Base-by-base conservation (phyloP, 1,139 yeast species). In the Yamadazyma dushanensis region DNA sequence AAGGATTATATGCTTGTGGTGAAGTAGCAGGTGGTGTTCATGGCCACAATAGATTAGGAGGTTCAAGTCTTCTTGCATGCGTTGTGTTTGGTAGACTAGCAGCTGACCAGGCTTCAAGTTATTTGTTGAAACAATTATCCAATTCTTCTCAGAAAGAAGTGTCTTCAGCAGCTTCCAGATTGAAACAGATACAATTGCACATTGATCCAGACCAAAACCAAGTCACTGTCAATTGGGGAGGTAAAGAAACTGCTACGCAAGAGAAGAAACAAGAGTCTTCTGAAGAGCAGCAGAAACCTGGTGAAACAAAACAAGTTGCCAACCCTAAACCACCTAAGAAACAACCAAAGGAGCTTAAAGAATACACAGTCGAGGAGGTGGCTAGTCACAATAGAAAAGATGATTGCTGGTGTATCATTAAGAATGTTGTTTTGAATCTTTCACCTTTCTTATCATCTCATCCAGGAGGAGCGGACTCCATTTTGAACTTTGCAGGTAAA, bases 401-500 rank as follows among this genome's bases (percentile, higher is more conserved):
- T 18, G 92, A 84, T 53, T 83, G 96, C 60, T 90, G 97, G 97
- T 83, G 88, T 33, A 80, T 86, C 8, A 78, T 90, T 40, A 83
- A 88, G 47, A 89, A 89, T 35, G 79, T 84, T 31, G 96, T 86
- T 23, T 81, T 88, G 56, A 88, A 92, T 57, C 73, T 90, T 46
- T 84, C 97, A 0, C 76, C 78, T 23, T 92, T 92, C 54, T 68
- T 86, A 39, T 68, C 78, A 16, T 70, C 78, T 31, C 98, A 92
- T 59, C 97, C 97, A 1, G 98, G 97, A 41, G 98, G 97, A 2
- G 75, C 73, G 42, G 70, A 72, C 19, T 79, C 90, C 19, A 80
- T 92, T 29, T 56, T 82, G 29, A 76, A 76, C 45, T 85, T 81
- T 53, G 97, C 95, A 3, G 97, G 97, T 11, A 81, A 80, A 51